Percentiles rank a stretch among this genome's conserved stretches.
Evolutionary conservation across 768 basidiomycete species (phyloP).

Genomic region (Termitomyces bulborhizus): DNA sequence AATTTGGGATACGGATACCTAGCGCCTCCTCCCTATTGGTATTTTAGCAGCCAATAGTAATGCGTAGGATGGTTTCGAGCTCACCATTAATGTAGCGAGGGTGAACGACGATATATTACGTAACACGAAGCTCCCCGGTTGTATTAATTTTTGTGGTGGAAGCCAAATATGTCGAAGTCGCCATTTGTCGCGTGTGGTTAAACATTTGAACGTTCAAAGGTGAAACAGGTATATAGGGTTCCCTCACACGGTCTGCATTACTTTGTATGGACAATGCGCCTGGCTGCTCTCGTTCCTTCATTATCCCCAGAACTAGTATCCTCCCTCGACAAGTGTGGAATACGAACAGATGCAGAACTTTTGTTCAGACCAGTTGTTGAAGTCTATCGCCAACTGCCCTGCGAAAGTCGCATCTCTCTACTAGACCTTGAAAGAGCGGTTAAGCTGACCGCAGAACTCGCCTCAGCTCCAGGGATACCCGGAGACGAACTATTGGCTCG

Average conservation of each 20-base stretch:
- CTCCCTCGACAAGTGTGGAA: constrained; percentile 39
- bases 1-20: constrained; percentile 93
- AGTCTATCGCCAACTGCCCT: constrained; percentile 44
- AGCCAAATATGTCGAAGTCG: constrained; percentile 1
- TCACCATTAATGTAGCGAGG: constrained; percentile 7
- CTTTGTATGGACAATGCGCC: constrained; percentile 27
- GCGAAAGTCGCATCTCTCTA: constrained; percentile 36
- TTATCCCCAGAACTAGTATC: constrained; percentile 40
- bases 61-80: background rate
- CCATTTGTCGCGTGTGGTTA: no score
- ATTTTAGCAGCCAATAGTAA: background rate
- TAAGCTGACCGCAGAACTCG: constrained; percentile 30
- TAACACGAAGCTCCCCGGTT: constrained; percentile 14
- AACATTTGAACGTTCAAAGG: background rate
- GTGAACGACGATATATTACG: constrained; percentile 5
- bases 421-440: constrained; percentile 40
- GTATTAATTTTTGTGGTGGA: constrained; percentile 5
- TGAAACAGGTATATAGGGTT: no score
- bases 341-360: constrained; percentile 53
- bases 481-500: constrained; percentile 23
- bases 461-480: constrained; percentile 37
- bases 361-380: constrained; percentile 44
- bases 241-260: no score
- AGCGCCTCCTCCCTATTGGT: constrained; percentile 66
- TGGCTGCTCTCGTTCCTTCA: constrained; percentile 28